These are phyloP conservation scores for Paecilomyces sp. DNA, from an alignment of 2,329 filamentous ascomycete genomes.

Conservation along the genomic window DNA sequence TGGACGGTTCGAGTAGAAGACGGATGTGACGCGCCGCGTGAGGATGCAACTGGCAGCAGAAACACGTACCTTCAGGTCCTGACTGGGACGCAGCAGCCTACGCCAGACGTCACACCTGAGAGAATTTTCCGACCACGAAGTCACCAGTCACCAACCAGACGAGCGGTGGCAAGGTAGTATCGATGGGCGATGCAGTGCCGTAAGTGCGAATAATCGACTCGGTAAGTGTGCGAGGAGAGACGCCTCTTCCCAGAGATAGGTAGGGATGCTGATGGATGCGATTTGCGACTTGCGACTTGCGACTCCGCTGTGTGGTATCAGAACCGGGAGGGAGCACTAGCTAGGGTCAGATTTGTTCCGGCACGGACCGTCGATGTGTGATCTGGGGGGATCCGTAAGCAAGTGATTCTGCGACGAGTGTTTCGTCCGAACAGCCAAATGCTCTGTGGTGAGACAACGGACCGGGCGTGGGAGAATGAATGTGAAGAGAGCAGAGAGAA, in stretches of 20 bases:
- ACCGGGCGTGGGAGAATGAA: neutral
- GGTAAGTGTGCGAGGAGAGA: neutral
- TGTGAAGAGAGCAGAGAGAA: neutral
- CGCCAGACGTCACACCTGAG: conserved; percentile 27
- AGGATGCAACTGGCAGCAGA: conserved; percentile 20
- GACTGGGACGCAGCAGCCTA: conserved; percentile 24
- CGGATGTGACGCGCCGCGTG: conserved; percentile 21
- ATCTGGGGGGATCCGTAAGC: neutral
- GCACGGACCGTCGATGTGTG: neutral
- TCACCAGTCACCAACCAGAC: neutral
- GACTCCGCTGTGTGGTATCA: neutral
- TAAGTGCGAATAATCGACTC: neutral
- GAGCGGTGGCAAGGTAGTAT: neutral
- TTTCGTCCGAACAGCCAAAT: neutral
- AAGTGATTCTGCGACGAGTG: neutral
- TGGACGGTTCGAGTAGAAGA: conserved; percentile 29
- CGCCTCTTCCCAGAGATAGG: neutral
- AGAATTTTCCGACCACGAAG: conserved; percentile 5
- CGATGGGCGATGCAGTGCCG: neutral
- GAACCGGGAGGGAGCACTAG: too few relatives aligned
- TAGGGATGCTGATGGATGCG: neutral
- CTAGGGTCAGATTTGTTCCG: too few relatives aligned
- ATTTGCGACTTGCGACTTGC: neutral
- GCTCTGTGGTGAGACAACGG: neutral
- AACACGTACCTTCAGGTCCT: conserved; percentile 37